Evolutionary conservation across 139 green algal species (phyloP), one percentile per base, ranked within the genome.

Genomic region (Closterium sp.): DNA sequence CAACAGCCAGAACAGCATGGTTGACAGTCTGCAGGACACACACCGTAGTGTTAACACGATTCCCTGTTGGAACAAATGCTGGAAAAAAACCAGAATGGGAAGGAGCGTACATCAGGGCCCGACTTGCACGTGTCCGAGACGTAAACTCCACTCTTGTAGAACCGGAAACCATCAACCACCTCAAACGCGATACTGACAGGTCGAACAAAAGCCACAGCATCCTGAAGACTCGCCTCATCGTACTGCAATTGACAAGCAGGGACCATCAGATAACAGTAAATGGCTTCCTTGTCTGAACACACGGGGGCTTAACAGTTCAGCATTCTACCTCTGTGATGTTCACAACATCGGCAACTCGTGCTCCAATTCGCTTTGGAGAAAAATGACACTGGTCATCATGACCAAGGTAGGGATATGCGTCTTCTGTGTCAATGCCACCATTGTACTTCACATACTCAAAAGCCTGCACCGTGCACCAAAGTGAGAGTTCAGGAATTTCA

Each of bases 371-470:
- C n/a, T 87, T 34, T 32, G 84, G 88, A 32, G 93, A 83, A 85
- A 94, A 95, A 31, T 88, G 66, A 90, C 93, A 95, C 32, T 92
- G 43, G 32, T 91, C 92, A 84, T 94, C 85, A 25, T 88, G 76
- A 25, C 33, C 92, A 34, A 88, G 28, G 92, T 95, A 95, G 33
- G 93, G 88, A 84, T 95, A 95, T 19, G 36, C 88, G 19, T 35
- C 86, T 34, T 95, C 93, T 19, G 89, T 92, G 32, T 95, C 93
- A 34, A 95, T 64, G 21, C 93, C 93, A 36, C 93, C 93, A 55
- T 91, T 93, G 85, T 93, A 95, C 25, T 83, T 36, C 31, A 95
- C 94, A 85, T 95, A 95, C 90, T 95, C 93, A 55, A 93, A 95
- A 21, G 93, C 93, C 64, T 94, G 92, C 86, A 89, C 33, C 33